A percentile compares a stretch with the other conserved stretches of the same genome.
phyloP scores from a whole-genome alignment of 2,329 filamentous ascomycete species.

The Ophiognomonia clavigignenti-juglandacearum region DNA sequence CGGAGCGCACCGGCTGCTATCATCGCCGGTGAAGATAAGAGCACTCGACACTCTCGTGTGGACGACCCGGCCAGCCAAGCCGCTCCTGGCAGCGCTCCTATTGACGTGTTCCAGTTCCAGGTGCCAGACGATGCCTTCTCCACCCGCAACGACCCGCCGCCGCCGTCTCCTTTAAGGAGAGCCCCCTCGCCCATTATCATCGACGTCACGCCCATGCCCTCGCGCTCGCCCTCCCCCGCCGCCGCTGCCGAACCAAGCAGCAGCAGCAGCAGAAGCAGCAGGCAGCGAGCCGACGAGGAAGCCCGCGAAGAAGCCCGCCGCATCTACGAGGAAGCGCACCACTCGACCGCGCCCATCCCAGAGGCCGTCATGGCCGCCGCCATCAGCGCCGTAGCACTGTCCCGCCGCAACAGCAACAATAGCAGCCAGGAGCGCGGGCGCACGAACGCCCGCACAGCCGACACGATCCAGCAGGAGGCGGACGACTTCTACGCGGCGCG shows the following conservation, averaged over 20 bases:
- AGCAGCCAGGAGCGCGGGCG: slow-evolving; percentile 27
- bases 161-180: too few species aligned
- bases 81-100: slow-evolving; percentile 24
- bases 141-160: slow-evolving; percentile 23
- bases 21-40: slow-evolving; percentile 17
- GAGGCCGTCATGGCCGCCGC: slow-evolving; percentile 43
- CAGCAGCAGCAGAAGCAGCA: slow-evolving; percentile 45
- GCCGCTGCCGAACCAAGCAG: slow-evolving; percentile 24
- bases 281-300: slow-evolving; percentile 34
- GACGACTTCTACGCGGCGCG: slow-evolving; percentile 54
- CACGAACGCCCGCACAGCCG: slow-evolving; percentile 24
- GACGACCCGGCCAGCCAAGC: slow-evolving; percentile 23
- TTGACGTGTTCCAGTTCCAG: slow-evolving; percentile 57
- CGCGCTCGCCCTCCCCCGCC: background rate
- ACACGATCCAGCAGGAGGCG: slow-evolving; percentile 51
- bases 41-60: slow-evolving; percentile 23
- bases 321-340: slow-evolving; percentile 40
- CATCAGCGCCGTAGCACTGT: slow-evolving; percentile 34
- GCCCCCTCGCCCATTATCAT: slow-evolving; percentile 13
- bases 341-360: slow-evolving; percentile 43
- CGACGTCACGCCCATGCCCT: slow-evolving; percentile 13
- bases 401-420: slow-evolving; percentile 27
- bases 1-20: too few species aligned
- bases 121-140: slow-evolving; percentile 48
- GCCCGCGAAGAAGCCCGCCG: slow-evolving; percentile 39